phyloP scores from a whole-genome alignment of 371 early-diverging fungal species.

The Syncephalis fuscata region DNA sequence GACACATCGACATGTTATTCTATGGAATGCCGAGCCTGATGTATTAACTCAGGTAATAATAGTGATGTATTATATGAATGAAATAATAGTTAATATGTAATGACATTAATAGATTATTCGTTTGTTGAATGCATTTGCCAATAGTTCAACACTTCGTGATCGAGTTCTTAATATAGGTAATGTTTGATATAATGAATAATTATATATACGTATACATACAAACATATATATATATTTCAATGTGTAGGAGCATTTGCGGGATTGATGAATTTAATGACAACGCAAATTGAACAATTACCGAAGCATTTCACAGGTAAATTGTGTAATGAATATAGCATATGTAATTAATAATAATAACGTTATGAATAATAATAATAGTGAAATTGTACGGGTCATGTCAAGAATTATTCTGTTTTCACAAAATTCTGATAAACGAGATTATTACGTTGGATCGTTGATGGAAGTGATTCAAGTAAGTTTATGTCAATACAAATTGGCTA shows the following conservation, averaged over 20 bases:
- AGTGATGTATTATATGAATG: neutral
- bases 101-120: neutral
- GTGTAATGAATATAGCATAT: no score
- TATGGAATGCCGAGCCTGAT: conserved; percentile 61
- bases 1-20: conserved; percentile 35
- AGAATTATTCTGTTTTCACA: conserved; percentile 36
- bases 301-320: conserved; percentile 34
- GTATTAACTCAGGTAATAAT: conserved; percentile 30
- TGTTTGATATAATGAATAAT: no score
- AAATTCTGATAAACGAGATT: conserved; percentile 20
- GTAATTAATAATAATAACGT: no score
- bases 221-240: neutral
- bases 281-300: conserved; percentile 33
- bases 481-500: neutral
- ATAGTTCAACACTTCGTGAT: neutral
- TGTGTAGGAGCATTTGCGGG: conserved; percentile 29
- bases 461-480: conserved; percentile 15
- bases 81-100: neutral
- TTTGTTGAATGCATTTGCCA: neutral
- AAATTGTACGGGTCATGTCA: conserved; percentile 41
- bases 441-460: conserved; percentile 34
- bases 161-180: neutral
- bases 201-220: neutral
- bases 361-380: conserved; percentile 10
- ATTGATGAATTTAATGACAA: conserved; percentile 34